Conservation (phyloP, 2,329 filamentous ascomycete genomes). For the Westerdykella aurantiaca region DNA sequence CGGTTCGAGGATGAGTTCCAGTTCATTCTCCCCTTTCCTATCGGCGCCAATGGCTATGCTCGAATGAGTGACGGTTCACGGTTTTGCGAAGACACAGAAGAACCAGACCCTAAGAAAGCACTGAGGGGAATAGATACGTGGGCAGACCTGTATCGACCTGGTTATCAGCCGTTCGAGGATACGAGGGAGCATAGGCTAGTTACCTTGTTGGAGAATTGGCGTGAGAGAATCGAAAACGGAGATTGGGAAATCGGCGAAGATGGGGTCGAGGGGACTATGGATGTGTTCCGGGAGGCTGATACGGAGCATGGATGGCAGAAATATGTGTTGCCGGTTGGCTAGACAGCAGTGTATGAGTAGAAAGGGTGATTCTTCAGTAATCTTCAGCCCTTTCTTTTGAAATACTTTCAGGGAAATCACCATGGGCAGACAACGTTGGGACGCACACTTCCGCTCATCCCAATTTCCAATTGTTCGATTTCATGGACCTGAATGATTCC, state of each 20-base stretch:
- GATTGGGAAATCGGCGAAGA: slow-evolving; percentile 14
- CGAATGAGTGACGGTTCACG: slow-evolving; percentile 11
- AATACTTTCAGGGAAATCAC: too few relatives aligned
- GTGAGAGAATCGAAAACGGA: slow-evolving; percentile 15
- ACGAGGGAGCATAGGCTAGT: slow-evolving; percentile 7
- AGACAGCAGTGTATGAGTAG: neutral
- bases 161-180: slow-evolving; percentile 11
- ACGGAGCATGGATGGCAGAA: slow-evolving; percentile 8
- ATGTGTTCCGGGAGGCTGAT: slow-evolving; percentile 17
- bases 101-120: neutral
- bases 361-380: too few relatives aligned
- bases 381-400: too few relatives aligned
- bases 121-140: neutral
- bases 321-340: slow-evolving; percentile 10
- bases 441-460: too few relatives aligned
- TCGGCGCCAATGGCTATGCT: slow-evolving; percentile 13
- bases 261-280: slow-evolving; percentile 14
- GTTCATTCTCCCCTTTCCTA: slow-evolving; percentile 14
- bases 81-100: slow-evolving; percentile 6
- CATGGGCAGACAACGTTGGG: too few relatives aligned
- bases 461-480: too few relatives aligned
- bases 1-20: slow-evolving; percentile 9
- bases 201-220: slow-evolving; percentile 12
- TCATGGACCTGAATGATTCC: too few relatives aligned
- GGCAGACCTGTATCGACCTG: slow-evolving; percentile 10